Evolutionary conservation across 179 eudicot species (phyloP).

Genomic region (Camellia oleifera): DNA sequence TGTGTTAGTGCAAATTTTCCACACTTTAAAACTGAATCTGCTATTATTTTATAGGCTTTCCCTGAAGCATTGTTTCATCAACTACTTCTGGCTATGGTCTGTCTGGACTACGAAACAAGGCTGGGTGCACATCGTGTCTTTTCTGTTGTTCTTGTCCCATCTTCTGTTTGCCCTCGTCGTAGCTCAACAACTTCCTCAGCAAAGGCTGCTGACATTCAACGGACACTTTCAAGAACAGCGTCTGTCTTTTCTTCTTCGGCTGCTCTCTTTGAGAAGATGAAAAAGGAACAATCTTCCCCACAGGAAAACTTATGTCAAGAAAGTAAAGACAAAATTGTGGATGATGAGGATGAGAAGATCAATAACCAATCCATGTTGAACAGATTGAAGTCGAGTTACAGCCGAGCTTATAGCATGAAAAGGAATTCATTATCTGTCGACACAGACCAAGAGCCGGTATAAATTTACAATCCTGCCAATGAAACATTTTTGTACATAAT

Average conservation of each 20-base stretch:
- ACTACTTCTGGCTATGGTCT: slow-evolving; percentile 67
- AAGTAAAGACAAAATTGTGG: slow-evolving; percentile 34
- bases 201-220: slow-evolving; percentile 42
- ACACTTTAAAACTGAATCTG: neutral
- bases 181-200: slow-evolving; percentile 32
- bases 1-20: neutral
- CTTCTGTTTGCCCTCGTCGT: slow-evolving; percentile 52
- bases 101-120: slow-evolving; percentile 55
- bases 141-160: slow-evolving; percentile 67
- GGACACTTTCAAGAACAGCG: slow-evolving; percentile 80
- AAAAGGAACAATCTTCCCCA: slow-evolving; percentile 32
- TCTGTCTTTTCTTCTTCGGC: slow-evolving; percentile 70
- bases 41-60: slow-evolving; percentile 30
- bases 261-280: slow-evolving; percentile 54
- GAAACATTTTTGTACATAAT: neutral
- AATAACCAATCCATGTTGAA: slow-evolving; percentile 36
- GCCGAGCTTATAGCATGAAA: slow-evolving; percentile 37
- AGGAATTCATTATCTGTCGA: slow-evolving; percentile 20
- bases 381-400: slow-evolving; percentile 56
- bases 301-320: slow-evolving; percentile 15
- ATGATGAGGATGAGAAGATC: slow-evolving; percentile 19
- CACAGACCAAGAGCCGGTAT: slow-evolving; percentile 41
- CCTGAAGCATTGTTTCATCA: slow-evolving; percentile 66
- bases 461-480: slow-evolving; percentile 5
- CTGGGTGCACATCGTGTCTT: slow-evolving; percentile 58